Conservation (phyloP, 495 filamentous ascomycete genomes). For the Penicillium longicatenatum region DNA sequence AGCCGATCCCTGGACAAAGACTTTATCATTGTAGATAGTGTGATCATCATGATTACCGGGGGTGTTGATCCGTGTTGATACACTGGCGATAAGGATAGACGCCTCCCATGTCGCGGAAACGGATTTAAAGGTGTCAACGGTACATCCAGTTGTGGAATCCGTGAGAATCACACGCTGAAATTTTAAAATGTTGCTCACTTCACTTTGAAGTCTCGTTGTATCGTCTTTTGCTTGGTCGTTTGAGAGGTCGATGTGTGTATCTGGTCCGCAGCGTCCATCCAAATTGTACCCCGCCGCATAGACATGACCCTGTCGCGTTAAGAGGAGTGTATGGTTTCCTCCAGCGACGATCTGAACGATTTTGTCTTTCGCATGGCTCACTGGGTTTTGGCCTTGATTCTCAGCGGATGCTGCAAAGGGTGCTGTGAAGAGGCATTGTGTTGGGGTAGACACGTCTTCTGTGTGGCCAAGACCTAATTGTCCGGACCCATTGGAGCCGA, state of each 20-base stretch:
- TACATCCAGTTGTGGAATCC: slow-evolving; percentile 9
- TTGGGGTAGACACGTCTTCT: slow-evolving; percentile 71
- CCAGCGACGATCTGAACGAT: slow-evolving; percentile 62
- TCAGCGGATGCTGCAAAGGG: neutral
- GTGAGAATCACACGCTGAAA: slow-evolving; percentile 33
- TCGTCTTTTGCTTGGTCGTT: neutral
- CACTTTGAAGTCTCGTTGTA: neutral
- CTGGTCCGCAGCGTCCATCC: slow-evolving; percentile 47
- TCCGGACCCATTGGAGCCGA: slow-evolving; percentile 88
- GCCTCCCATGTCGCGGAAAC: slow-evolving; percentile 77
- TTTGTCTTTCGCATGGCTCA: slow-evolving; percentile 9
- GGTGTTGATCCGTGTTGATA: neutral
- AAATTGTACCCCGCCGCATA: slow-evolving; percentile 64
- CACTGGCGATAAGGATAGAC: slow-evolving; percentile 54
- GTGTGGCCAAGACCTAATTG: slow-evolving; percentile 80
- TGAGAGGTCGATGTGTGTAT: neutral
- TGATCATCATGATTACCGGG: neutral
- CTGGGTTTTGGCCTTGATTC: neutral
- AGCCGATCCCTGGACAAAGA: slow-evolving; percentile 67
- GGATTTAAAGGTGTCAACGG: slow-evolving; percentile 30
- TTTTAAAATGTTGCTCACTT: slow-evolving; percentile 12
- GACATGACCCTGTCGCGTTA: slow-evolving; percentile 57
- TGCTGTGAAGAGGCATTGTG: slow-evolving; percentile 54
- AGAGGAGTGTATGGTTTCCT: slow-evolving; percentile 84
- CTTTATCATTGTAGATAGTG: slow-evolving; percentile 25